These are phyloP conservation scores for Xylaria flabelliformis DNA, from an alignment of 495 filamentous ascomycete genomes.

Conservation along the genomic window DNA sequence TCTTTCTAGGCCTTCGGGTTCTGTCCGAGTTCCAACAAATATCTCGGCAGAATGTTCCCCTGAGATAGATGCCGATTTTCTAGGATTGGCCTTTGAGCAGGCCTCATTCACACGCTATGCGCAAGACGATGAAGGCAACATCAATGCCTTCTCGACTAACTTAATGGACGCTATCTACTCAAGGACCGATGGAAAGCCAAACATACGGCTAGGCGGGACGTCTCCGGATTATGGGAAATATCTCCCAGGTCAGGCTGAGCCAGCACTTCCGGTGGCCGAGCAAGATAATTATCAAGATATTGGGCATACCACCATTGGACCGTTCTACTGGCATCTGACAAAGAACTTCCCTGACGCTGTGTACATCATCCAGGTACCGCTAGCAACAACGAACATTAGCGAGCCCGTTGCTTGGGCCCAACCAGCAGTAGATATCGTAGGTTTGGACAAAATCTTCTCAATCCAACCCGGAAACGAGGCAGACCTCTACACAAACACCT, in stretches of 20 bases:
- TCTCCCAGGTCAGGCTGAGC: constrained; percentile 36
- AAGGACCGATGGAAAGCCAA: constrained; percentile 37
- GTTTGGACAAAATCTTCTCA: constrained; percentile 37
- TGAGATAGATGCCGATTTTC: constrained; percentile 35
- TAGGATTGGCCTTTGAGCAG: constrained; percentile 39
- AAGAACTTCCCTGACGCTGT: constrained; percentile 36
- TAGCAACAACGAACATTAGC: constrained; percentile 41
- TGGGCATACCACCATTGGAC: constrained; percentile 39
- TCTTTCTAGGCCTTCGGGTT: constrained; percentile 26
- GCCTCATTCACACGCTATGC: constrained; percentile 40
- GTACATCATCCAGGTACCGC: constrained; percentile 41
- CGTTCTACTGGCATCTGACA: constrained; percentile 37
- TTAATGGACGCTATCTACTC: constrained; percentile 39
- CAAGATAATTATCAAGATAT: constrained; percentile 41
- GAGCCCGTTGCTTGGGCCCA: constrained; percentile 38
- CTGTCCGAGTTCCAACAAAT: constrained; percentile 24
- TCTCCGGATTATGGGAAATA: constrained; percentile 41
- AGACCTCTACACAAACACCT: constrained; percentile 35
- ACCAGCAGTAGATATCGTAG: constrained; percentile 34
- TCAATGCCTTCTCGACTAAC: constrained; percentile 38
- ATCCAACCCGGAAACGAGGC: constrained; percentile 42
- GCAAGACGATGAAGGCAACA: constrained; percentile 32
- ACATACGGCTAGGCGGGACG: constrained; percentile 39
- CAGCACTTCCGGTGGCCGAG: constrained; percentile 37
- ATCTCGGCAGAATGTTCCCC: constrained; percentile 24